Evolutionary conservation across 108 stramenopile genomes (phyloP).

Genomic region (Cyclotella kingstonii): DNA sequence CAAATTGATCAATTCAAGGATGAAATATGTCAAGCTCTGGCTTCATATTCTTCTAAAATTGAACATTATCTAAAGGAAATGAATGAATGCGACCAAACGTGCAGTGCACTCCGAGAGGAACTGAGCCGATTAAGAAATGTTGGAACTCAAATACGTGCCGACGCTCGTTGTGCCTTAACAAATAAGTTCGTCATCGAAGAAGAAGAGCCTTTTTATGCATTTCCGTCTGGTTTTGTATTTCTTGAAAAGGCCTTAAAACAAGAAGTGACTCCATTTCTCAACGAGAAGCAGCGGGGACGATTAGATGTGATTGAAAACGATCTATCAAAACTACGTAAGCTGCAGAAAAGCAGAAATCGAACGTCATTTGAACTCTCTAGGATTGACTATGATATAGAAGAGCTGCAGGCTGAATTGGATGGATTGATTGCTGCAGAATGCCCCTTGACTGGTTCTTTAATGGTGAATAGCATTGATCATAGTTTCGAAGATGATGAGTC

Average conservation of each 20-base stretch:
- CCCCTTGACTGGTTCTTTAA: conserved; percentile 46
- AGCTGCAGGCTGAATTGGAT: conserved; percentile 74
- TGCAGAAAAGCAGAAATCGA: conserved; percentile 3
- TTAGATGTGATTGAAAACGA: conserved; percentile 60
- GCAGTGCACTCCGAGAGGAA: conserved; percentile 69
- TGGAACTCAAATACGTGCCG: conserved; percentile 57
- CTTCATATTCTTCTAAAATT: conserved; percentile 84
- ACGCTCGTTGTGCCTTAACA: conserved; percentile 80
- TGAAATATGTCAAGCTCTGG: conserved; percentile 84
- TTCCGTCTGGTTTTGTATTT: conserved; percentile 84
- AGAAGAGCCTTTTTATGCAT: conserved; percentile 80
- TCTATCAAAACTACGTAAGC: conserved; percentile 37
- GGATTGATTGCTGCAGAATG: conserved; percentile 88
- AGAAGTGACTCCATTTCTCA: conserved; percentile 68
- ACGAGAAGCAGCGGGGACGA: conserved; percentile 60
- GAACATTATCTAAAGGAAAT: conserved; percentile 81
- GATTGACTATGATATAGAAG: conserved; percentile 36
- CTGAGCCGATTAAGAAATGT: conserved; percentile 58
- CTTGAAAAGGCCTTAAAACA: conserved; percentile 68
- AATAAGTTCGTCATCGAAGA: conserved; percentile 63
- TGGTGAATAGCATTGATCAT: conserved; percentile 9
- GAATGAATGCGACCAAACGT: conserved; percentile 82
- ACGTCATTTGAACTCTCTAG: conserved; percentile 9
- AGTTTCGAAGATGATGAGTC: not conserved
- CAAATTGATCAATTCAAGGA: conserved; percentile 90